Evolutionary conservation across 192 early-diverging fungal species (phyloP).

Genomic region (Backusella liffmaniae): DNA sequence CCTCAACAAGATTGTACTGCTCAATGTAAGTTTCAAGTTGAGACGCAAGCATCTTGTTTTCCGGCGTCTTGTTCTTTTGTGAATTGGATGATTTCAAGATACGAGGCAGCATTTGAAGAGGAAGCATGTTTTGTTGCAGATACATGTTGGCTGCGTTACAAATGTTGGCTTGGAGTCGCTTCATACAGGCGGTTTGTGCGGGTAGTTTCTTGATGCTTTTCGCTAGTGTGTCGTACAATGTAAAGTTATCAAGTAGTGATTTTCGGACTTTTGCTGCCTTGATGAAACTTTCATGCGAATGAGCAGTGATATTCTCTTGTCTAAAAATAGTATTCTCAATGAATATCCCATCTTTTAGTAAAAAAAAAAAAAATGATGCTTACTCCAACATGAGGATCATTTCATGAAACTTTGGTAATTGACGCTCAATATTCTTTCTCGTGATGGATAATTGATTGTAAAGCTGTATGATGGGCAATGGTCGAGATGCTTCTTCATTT

Average conservation of each 20-base stretch:
- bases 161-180: conserved; percentile 64
- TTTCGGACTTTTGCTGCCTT: conserved; percentile 61
- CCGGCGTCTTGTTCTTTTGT: neutral
- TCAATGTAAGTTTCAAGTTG: conserved; percentile 65
- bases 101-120: conserved; percentile 67
- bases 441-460: conserved; percentile 45
- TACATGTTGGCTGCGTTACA: conserved; percentile 65
- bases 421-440: conserved; percentile 44
- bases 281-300: conserved; percentile 54
- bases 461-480: conserved; percentile 33
- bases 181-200: conserved; percentile 41
- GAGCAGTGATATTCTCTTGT: conserved; percentile 41
- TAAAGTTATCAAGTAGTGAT: conserved; percentile 65
- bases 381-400: conserved; percentile 56
- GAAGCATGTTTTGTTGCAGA: conserved; percentile 77
- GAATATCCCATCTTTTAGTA: no score
- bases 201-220: conserved; percentile 61
- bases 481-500: conserved; percentile 34
- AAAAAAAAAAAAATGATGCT: neutral
- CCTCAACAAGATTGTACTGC: conserved; percentile 61
- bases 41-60: conserved; percentile 36
- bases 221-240: conserved; percentile 55
- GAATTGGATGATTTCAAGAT: conserved; percentile 41
- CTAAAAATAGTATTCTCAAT: conserved; percentile 18
- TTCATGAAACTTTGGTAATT: conserved; percentile 58